These are phyloP conservation scores for Aspergillus tubingensis DNA, from an alignment of 2,329 filamentous ascomycete species.

Conservation along the genomic window DNA sequence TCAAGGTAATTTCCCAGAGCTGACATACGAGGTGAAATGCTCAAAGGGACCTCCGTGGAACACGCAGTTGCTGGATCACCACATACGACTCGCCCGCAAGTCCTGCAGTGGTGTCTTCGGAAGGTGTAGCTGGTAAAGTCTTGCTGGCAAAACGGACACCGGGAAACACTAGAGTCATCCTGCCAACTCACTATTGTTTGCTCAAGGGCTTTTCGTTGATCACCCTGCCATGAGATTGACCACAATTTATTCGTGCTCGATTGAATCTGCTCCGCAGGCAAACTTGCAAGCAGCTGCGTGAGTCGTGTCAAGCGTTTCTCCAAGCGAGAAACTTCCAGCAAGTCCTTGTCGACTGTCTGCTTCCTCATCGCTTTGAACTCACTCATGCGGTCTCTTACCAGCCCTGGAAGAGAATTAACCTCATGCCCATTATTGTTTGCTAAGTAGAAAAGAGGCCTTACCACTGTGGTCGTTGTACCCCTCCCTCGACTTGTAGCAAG, in stretches of 20 bases:
- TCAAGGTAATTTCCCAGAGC: background rate
- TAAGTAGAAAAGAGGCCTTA: slow-evolving; percentile 19
- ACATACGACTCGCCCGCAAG: slow-evolving; percentile 91
- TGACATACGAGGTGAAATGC: slow-evolving; percentile 65
- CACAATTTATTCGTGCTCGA: slow-evolving; percentile 52
- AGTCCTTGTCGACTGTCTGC: slow-evolving; percentile 78
- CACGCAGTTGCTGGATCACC: slow-evolving; percentile 82
- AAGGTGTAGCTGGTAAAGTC: slow-evolving; percentile 94
- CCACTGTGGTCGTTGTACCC: slow-evolving; percentile 89
- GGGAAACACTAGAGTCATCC: slow-evolving; percentile 76
- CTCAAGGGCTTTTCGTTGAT: slow-evolving; percentile 76
- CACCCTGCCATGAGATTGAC: slow-evolving; percentile 67
- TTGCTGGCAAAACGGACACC: slow-evolving; percentile 93
- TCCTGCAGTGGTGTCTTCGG: slow-evolving; percentile 87
- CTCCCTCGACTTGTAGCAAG: slow-evolving; percentile 95
- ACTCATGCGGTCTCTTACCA: slow-evolving; percentile 70
- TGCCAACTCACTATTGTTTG: slow-evolving; percentile 95
- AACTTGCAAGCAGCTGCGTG: slow-evolving; percentile 76
- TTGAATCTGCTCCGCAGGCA: slow-evolving; percentile 65
- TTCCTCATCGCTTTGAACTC: slow-evolving; percentile 71
- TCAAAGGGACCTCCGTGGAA: slow-evolving; percentile 79
- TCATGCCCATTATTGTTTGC: background rate
- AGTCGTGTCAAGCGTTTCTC: slow-evolving; percentile 91
- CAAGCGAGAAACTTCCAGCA: slow-evolving; percentile 82
- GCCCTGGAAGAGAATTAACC: slow-evolving; percentile 44